Conservation (phyloP, 371 early-diverging fungal species). For the Dinochytrium kinnereticum region DNA sequence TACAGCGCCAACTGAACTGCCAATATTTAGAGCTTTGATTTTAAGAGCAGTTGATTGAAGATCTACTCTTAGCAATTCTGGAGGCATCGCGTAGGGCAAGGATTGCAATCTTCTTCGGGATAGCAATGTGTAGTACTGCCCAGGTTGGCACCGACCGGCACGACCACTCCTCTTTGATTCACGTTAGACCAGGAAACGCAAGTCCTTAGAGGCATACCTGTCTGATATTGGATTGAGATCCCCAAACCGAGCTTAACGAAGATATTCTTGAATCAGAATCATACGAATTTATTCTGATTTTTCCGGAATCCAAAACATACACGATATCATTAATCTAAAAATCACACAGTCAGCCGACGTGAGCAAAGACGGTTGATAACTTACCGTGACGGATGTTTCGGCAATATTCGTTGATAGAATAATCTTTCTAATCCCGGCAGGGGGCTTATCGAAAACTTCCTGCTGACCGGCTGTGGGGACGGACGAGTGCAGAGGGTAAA, state of each 20-base stretch:
- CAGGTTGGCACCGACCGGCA: conserved; percentile 62
- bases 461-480: conserved; percentile 74
- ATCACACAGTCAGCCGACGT: not conserved
- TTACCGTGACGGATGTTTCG: conserved; percentile 77
- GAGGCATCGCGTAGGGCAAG: conserved; percentile 50
- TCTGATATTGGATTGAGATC: conserved; percentile 50
- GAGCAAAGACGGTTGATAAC: conserved; percentile 20
- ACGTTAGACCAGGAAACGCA: not conserved
- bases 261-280: conserved; percentile 43
- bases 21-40: conserved; percentile 54
- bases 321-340: conserved; percentile 59
- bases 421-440: conserved; percentile 75
- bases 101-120: conserved; percentile 45
- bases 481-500: conserved; percentile 73
- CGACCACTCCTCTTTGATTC: conserved; percentile 59
- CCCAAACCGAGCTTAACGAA: conserved; percentile 43
- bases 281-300: conserved; percentile 53
- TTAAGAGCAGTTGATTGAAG: conserved; percentile 54
- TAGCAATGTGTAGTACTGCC: conserved; percentile 60
- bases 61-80: conserved; percentile 61
- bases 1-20: conserved; percentile 36
- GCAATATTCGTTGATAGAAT: conserved; percentile 94
- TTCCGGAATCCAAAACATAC: conserved; percentile 65
- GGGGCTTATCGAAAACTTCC: conserved; percentile 67
- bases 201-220: conserved; percentile 34